Evolutionary conservation across 768 basidiomycete genomes (phyloP).

Genomic region (Imleria badia): DNA sequence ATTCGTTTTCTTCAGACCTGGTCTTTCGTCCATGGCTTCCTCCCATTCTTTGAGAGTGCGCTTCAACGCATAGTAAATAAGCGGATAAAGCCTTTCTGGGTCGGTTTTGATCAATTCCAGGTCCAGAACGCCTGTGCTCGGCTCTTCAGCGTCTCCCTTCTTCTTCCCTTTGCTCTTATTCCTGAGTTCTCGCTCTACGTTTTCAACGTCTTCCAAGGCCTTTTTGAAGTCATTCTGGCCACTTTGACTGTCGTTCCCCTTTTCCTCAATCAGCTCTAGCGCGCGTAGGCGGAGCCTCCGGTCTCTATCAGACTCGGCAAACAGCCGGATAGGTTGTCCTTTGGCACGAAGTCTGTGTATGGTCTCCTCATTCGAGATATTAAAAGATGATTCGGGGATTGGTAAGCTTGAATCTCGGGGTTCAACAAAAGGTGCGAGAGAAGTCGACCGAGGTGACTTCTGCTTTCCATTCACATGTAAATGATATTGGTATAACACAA

Average conservation of each 20-base stretch:
- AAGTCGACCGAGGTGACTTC: constrained; percentile 38
- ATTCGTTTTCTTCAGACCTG: constrained; percentile 50
- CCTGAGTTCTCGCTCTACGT: constrained; percentile 63
- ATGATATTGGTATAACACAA: constrained; percentile 13
- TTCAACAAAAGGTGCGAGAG: constrained; percentile 39
- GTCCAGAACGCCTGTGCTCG: constrained; percentile 65
- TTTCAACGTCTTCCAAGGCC: constrained; percentile 85
- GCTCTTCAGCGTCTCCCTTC: constrained; percentile 55
- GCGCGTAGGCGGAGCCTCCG: constrained; percentile 86
- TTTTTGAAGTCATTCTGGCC: constrained; percentile 96
- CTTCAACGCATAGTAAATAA: constrained; percentile 96
- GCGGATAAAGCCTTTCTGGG: constrained; percentile 92
- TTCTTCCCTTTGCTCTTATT: constrained; percentile 59
- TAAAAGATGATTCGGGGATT: constrained; percentile 53
- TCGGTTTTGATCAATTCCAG: constrained; percentile 82
- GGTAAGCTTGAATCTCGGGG: constrained; percentile 41
- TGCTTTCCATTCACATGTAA: constrained; percentile 50
- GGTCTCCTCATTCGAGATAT: constrained; percentile 92
- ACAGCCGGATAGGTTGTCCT: constrained; percentile 92
- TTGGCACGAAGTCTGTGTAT: constrained; percentile 85
- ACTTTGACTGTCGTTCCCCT: constrained; percentile 71
- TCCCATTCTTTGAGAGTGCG: constrained; percentile 94
- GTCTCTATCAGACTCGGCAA: constrained; percentile 95
- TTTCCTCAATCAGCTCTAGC: constrained; percentile 93
- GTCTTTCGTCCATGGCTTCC: constrained; percentile 90